Percentiles rank a stretch among this genome's conserved stretches.
These are phyloP conservation scores for Mycena filopes DNA, from an alignment of 768 basidiomycete genomes.

Conservation along the genomic window DNA sequence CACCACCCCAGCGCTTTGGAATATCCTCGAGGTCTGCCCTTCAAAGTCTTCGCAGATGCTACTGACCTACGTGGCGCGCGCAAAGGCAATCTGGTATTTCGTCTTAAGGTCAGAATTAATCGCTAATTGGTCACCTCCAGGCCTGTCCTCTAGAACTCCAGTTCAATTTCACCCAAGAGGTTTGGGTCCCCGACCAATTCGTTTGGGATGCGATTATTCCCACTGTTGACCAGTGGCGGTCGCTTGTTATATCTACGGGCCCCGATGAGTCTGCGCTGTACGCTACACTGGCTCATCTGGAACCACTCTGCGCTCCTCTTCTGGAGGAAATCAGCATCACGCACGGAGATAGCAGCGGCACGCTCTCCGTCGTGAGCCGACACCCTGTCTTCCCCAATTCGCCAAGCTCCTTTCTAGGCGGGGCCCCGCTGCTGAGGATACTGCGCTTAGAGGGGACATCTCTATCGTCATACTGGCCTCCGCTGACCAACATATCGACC, in stretches of 20 bases:
- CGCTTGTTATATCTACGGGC: constrained; percentile 12
- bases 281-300: constrained; percentile 25
- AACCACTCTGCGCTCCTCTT: constrained; percentile 11
- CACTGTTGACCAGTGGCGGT: constrained; percentile 23
- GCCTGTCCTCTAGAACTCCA: constrained; percentile 10
- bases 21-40: constrained; percentile 20
- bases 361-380: neutral
- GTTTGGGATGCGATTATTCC: constrained; percentile 25
- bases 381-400: constrained; percentile 9
- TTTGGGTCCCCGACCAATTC: constrained; percentile 24
- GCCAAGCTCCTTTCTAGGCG: constrained; percentile 14
- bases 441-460: constrained; percentile 15
- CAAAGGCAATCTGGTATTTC: constrained; percentile 11
- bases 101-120: neutral
- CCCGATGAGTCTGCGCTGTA: constrained; percentile 13
- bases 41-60: constrained; percentile 9
- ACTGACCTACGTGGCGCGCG: constrained; percentile 14
- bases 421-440: constrained; percentile 7
- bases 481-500: constrained; percentile 4
- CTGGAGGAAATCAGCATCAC: constrained; percentile 14
- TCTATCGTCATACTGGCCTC: constrained; percentile 19
- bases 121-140: neutral
- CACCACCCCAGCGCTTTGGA: constrained; percentile 33
- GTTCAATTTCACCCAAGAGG: constrained; percentile 20
- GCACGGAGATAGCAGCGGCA: neutral